These are phyloP conservation scores for Nicotiana knightiana DNA, from an alignment of 257 asterid species.

Conservation along the genomic window DNA sequence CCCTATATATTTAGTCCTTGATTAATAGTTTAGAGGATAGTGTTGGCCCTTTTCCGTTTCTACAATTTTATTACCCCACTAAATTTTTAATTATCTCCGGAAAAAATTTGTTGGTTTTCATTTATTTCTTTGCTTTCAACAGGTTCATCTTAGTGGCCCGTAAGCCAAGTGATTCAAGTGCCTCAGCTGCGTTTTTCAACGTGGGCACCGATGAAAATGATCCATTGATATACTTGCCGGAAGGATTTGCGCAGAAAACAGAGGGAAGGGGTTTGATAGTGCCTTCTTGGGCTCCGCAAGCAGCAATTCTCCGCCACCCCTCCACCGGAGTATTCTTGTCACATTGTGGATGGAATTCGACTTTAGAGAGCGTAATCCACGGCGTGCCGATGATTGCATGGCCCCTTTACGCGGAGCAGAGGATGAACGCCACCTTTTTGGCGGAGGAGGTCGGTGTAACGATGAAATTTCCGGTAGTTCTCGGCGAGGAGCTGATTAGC, in stretches of 20 bases:
- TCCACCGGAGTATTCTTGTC: constrained; percentile 35
- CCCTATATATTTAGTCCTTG: no score
- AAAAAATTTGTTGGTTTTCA: no score
- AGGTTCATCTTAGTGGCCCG: constrained; percentile 42
- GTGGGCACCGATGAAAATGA: constrained; percentile 15
- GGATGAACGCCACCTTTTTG: constrained; percentile 36
- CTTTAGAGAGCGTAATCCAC: constrained; percentile 29
- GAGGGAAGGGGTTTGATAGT: constrained; percentile 27
- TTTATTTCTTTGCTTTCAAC: neutral
- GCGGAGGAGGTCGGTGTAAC: constrained; percentile 41
- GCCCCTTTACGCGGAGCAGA: constrained; percentile 51
- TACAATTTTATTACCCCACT: no score
- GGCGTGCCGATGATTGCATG: constrained; percentile 51
- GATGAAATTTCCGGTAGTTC: constrained; percentile 11
- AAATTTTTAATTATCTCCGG: no score
- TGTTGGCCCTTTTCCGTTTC: no score
- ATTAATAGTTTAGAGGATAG: no score
- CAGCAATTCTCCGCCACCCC: constrained; percentile 26
- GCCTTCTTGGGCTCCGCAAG: constrained; percentile 39
- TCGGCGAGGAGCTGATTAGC: constrained; percentile 11
- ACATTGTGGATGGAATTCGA: constrained; percentile 53
- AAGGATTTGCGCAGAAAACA: constrained; percentile 19
- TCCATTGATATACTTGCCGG: constrained; percentile 23
- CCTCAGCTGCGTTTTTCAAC: constrained; percentile 20
- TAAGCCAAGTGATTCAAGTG: constrained; percentile 19